These are phyloP conservation scores for Pontederia crassipes DNA, from an alignment of 176 grass and related monocot species.

Conservation along the genomic window DNA sequence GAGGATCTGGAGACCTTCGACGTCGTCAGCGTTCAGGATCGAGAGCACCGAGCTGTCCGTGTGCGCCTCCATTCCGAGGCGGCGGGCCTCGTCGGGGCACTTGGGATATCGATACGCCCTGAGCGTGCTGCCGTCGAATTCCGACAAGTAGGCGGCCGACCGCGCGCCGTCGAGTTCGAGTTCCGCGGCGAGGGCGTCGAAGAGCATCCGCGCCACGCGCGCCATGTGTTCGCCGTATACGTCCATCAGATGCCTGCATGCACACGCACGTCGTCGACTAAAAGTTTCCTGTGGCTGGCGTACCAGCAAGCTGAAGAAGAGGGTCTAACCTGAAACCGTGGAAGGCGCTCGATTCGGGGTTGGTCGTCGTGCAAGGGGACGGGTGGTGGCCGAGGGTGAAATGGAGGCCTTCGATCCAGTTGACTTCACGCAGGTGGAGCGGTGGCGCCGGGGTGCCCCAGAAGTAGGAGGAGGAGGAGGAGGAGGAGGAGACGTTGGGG, in stretches of 20 bases:
- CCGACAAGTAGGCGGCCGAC: conserved; percentile 37
- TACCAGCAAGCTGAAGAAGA: background rate
- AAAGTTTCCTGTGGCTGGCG: too few relatives aligned
- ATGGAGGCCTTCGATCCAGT: conserved; percentile 74
- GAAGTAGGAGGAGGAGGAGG: conserved; percentile 33
- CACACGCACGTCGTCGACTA: too few relatives aligned
- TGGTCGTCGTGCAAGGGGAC: background rate
- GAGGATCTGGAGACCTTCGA: conserved; percentile 52
- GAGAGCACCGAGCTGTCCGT: conserved; percentile 80
- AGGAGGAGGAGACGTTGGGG: background rate
- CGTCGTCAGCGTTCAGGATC: conserved; percentile 42
- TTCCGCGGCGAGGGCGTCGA: conserved; percentile 29
- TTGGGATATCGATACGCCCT: conserved; percentile 69
- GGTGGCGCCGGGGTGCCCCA: conserved; percentile 57
- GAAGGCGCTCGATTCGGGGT: background rate
- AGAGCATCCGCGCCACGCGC: conserved; percentile 41
- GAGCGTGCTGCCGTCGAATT: conserved; percentile 39
- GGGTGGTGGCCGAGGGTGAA: conserved; percentile 12
- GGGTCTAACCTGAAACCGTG: background rate
- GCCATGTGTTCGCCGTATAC: conserved; percentile 72
- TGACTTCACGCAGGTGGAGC: conserved; percentile 35
- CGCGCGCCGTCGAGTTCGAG: conserved; percentile 25
- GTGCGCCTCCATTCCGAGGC: conserved; percentile 67
- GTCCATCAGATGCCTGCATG: conserved; percentile 24
- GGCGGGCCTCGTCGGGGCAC: conserved; percentile 1